phyloP scores from a whole-genome alignment of 2,329 filamentous ascomycete species.

The Harringtonia aguacate region DNA sequence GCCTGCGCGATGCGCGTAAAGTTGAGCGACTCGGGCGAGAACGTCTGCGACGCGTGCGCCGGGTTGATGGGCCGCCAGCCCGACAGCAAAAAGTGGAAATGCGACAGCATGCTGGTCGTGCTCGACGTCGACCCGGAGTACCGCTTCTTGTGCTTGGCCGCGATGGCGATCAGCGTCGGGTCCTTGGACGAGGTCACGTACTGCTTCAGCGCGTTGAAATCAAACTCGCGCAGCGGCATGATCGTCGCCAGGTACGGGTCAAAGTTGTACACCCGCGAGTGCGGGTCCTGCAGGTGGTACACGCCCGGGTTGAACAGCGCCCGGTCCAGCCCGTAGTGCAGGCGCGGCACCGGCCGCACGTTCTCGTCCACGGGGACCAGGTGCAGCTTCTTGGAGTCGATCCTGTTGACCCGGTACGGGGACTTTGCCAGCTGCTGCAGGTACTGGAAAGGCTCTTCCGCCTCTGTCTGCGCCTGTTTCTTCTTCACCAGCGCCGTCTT shows the following conservation, averaged over 20 bases:
- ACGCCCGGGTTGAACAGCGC: conserved; percentile 95
- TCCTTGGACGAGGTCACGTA: conserved; percentile 93
- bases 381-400: conserved; percentile 17
- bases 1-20: conserved; percentile 65
- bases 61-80: conserved; percentile 66
- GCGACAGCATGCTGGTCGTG: conserved; percentile 78
- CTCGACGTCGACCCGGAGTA: conserved; percentile 95
- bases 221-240: conserved; percentile 88
- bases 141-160: conserved; percentile 56
- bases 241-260: conserved; percentile 88
- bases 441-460: not conserved
- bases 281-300: conserved; percentile 80
- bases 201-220: conserved; percentile 74
- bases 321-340: conserved; percentile 69
- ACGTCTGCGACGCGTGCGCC: conserved; percentile 54
- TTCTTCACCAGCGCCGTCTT: not conserved
- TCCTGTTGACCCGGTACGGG: conserved; percentile 12
- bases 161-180: conserved; percentile 55
- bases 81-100: conserved; percentile 90
- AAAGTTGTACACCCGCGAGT: conserved; percentile 88
- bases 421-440: not conserved
- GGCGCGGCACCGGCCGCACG: conserved; percentile 38
- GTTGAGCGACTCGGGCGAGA: conserved; percentile 46
- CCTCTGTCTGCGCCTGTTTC: not conserved
- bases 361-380: conserved; percentile 21